Evolutionary conservation across 75 land plant species (phyloP).

Genomic region (Pinus tabuliformis): DNA sequence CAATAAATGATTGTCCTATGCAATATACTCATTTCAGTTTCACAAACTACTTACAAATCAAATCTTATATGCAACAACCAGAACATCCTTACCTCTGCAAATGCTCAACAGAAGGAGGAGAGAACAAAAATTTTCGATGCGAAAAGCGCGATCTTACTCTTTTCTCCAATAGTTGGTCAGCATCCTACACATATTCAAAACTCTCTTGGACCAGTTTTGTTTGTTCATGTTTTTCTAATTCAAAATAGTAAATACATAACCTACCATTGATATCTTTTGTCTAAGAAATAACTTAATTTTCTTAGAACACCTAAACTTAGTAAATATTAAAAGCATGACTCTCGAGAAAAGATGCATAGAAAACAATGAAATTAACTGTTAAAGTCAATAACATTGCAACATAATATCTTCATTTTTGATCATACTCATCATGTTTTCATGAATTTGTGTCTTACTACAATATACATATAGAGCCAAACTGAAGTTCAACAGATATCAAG

Average conservation of each 20-base stretch:
- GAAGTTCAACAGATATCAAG: too few species aligned
- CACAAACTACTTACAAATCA: not conserved
- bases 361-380: not conserved
- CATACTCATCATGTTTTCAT: not conserved
- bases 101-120: conserved; percentile 71
- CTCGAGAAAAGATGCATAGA: not conserved
- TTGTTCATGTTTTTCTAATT: not conserved
- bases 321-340: not conserved
- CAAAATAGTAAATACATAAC: conserved; percentile 25
- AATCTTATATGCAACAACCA: not conserved
- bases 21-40: not conserved
- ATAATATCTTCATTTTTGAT: not conserved
- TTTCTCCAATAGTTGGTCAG: conserved; percentile 93
- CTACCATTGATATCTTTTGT: not conserved
- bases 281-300: not conserved
- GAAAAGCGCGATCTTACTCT: conserved; percentile 97
- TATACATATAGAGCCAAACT: too few species aligned
- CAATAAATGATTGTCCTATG: too few species aligned
- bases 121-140: conserved; percentile 86
- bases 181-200: conserved; percentile 63
- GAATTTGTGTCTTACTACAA: too few species aligned
- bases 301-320: not conserved
- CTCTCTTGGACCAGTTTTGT: not conserved
- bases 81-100: not conserved
- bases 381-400: not conserved